A percentile compares a stretch with the other conserved stretches of the same genome.
These are phyloP conservation scores for Hypoxylon perforatum DNA, from an alignment of 495 filamentous ascomycete species.

Conservation along the genomic window DNA sequence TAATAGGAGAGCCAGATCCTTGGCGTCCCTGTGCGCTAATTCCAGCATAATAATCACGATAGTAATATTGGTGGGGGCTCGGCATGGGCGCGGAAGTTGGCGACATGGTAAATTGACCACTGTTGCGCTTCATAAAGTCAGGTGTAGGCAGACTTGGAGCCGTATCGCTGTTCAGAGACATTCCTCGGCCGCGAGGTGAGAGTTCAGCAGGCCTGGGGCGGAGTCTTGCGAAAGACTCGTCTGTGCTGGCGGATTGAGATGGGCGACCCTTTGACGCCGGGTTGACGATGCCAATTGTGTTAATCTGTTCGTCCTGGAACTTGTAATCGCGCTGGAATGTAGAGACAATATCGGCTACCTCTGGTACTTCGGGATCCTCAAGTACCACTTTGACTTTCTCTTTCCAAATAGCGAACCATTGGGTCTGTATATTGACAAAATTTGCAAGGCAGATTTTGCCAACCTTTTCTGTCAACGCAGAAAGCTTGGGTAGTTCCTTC, in stretches of 20 bases:
- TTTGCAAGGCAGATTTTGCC: constrained; percentile 82
- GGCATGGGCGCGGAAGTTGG: constrained; percentile 57
- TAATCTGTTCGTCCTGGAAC: constrained; percentile 64
- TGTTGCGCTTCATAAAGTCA: constrained; percentile 66
- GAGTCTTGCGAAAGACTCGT: constrained; percentile 55
- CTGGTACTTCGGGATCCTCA: constrained; percentile 70
- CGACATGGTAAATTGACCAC: constrained; percentile 65
- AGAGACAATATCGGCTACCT: constrained; percentile 71
- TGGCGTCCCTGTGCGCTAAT: constrained; percentile 50
- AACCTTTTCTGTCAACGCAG: constrained; percentile 77
- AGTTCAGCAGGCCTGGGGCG: constrained; percentile 53
- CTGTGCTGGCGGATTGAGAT: constrained; percentile 59
- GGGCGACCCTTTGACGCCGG: constrained; percentile 53
- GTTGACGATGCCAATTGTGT: constrained; percentile 61
- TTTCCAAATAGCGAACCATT: constrained; percentile 83
- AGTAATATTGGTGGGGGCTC: constrained; percentile 61
- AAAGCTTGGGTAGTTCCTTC: constrained; percentile 90
- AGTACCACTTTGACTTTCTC: constrained; percentile 81
- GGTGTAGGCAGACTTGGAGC: constrained; percentile 70
- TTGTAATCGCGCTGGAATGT: constrained; percentile 80
- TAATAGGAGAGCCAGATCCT: constrained; percentile 56
- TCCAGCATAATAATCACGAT: constrained; percentile 60
- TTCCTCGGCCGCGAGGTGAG: constrained; percentile 58
- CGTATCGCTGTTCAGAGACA: constrained; percentile 72
- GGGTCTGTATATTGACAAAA: constrained; percentile 81